A percentile compares a stretch with the other conserved stretches of the same genome.
These are phyloP conservation scores for Backusella liffmaniae DNA, from an alignment of 192 early-diverging fungal genomes.

Conservation along the genomic window DNA sequence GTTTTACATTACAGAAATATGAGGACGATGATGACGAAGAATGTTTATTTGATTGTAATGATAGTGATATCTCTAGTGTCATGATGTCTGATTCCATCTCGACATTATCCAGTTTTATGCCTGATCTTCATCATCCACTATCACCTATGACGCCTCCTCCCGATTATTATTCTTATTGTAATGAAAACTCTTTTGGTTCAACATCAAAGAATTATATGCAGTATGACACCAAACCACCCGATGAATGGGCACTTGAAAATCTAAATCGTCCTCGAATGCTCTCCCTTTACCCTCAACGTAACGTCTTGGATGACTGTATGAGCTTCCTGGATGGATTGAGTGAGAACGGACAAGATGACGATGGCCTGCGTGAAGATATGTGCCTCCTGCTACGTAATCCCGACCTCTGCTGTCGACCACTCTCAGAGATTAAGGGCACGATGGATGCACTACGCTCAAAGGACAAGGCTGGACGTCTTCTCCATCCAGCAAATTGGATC, in stretches of 20 bases:
- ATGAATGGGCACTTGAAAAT: not conserved
- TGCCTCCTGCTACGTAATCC: conserved; percentile 14
- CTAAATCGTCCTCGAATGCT: not conserved
- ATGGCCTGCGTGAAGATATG: conserved; percentile 12
- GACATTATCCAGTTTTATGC: not conserved
- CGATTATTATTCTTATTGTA: not conserved
- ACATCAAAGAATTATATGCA: not conserved
- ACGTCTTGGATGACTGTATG: conserved; percentile 15
- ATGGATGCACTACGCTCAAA: not conserved
- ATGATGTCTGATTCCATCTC: not conserved
- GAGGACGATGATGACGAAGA: not conserved
- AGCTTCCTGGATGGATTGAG: conserved; percentile 1
- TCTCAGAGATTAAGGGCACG: conserved; percentile 4
- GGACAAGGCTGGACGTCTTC: not conserved
- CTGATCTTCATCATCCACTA: conserved; percentile 2
- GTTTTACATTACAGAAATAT: not conserved
- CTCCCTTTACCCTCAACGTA: conserved; percentile 5
- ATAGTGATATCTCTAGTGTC: not conserved
- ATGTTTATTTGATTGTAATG: not conserved
- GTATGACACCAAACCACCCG: not conserved
- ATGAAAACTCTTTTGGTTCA: not conserved
- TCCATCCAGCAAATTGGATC: conserved; percentile 1
- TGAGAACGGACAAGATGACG: conserved; percentile 2
- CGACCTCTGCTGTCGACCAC: conserved; percentile 5
- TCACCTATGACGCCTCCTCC: not conserved